Percentiles rank a stretch among this genome's conserved stretches.
Conservation (phyloP, 2,329 filamentous ascomycete genomes). For the Emmonsia crescens region DNA sequence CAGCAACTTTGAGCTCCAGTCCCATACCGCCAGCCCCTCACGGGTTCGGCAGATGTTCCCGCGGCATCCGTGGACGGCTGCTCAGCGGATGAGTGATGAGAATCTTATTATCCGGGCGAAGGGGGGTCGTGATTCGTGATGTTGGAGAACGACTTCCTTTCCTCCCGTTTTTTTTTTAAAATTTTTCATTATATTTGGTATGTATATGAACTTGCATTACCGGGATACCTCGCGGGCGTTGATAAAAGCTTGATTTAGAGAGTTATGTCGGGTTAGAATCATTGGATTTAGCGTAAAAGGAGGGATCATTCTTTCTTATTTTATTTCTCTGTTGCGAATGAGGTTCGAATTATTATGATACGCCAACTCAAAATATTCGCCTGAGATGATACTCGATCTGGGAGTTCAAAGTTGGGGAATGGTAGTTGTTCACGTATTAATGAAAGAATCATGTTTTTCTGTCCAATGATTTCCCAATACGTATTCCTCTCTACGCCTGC, state of each 20-base stretch:
- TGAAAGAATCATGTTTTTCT: too few relatives aligned
- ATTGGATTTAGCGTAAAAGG: neutral
- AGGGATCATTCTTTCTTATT: neutral
- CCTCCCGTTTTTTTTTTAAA: neutral
- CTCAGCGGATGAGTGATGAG: neutral
- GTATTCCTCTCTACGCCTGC: too few relatives aligned
- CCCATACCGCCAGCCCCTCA: neutral
- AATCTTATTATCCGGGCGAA: neutral
- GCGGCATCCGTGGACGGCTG: neutral
- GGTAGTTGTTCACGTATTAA: too few relatives aligned
- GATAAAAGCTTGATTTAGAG: neutral
- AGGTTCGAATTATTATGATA: too few relatives aligned
- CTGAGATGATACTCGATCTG: too few relatives aligned
- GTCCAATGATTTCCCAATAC: too few relatives aligned
- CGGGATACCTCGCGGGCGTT: neutral
- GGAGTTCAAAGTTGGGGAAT: too few relatives aligned
- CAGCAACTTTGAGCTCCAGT: constrained; percentile 1
- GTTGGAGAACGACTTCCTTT: neutral
- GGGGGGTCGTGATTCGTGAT: neutral
- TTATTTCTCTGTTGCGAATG: neutral
- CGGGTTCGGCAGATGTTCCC: constrained; percentile 1
- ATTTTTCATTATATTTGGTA: neutral
- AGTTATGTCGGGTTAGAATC: neutral
- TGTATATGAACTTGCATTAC: neutral
- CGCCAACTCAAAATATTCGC: too few relatives aligned